Evolutionary conservation across 495 filamentous ascomycete genomes (phyloP).

Genomic region (Lophium mytilinum): DNA sequence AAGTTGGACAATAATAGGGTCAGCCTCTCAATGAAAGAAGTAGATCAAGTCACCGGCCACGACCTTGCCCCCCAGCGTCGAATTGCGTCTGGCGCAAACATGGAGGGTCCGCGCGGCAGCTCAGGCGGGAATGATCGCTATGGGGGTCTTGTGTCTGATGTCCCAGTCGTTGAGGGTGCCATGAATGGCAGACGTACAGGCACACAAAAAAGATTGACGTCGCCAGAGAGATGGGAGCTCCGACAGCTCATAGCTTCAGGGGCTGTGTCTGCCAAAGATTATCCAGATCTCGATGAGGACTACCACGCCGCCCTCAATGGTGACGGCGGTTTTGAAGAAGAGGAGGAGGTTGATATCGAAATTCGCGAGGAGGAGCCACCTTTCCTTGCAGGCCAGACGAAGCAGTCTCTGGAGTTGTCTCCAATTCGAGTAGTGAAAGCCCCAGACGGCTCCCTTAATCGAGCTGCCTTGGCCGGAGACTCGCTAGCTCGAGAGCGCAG

Average conservation of each 20-base stretch:
- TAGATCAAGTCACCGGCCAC: slow-evolving; percentile 81
- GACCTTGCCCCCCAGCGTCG: slow-evolving; percentile 75
- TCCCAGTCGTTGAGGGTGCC: slow-evolving; percentile 59
- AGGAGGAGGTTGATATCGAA: slow-evolving; percentile 97
- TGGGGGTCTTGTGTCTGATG: slow-evolving; percentile 48
- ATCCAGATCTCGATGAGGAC: slow-evolving; percentile 91
- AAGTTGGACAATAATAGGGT: slow-evolving; percentile 75
- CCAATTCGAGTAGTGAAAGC: slow-evolving; percentile 96
- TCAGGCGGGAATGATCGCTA: slow-evolving; percentile 42
- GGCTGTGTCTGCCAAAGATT: slow-evolving; percentile 79
- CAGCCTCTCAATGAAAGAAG: slow-evolving; percentile 93
- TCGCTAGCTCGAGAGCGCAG: slow-evolving; percentile 83
- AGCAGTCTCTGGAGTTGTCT: slow-evolving; percentile 86
- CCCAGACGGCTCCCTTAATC: slow-evolving; percentile 89
- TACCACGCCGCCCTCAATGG: slow-evolving; percentile 82
- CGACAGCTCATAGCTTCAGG: slow-evolving; percentile 93
- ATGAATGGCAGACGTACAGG: slow-evolving; percentile 46
- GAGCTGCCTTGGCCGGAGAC: slow-evolving; percentile 89
- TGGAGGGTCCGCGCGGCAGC: slow-evolving; percentile 62
- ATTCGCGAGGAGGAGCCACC: slow-evolving; percentile 93
- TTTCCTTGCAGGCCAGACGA: slow-evolving; percentile 92
- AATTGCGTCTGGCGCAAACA: slow-evolving; percentile 87
- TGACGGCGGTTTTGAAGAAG: slow-evolving; percentile 82
- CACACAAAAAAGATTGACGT: slow-evolving; percentile 85
- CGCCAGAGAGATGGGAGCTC: slow-evolving; percentile 95